Conservation (phyloP, 208 protist genomes). For the Trypanosoma platydactyli region DNA sequence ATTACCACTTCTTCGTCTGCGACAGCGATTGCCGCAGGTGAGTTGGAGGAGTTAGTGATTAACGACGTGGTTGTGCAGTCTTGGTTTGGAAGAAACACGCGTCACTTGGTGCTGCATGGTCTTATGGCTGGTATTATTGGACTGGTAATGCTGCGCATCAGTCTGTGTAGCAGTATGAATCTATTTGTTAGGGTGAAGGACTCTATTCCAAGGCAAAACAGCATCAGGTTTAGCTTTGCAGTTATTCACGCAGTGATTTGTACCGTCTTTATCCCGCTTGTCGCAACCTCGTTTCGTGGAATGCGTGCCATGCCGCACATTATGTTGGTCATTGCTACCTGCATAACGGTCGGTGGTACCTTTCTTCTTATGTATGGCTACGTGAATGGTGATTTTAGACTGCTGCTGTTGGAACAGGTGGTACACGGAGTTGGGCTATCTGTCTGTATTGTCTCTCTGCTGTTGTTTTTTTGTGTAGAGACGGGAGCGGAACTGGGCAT, state of each 20-base stretch:
- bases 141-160: background rate
- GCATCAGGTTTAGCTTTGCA: background rate
- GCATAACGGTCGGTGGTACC: background rate
- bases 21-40: background rate
- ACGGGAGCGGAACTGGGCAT: background rate
- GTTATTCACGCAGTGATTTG: background rate
- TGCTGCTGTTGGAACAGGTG: slow-evolving; percentile 1
- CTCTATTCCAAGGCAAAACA: background rate
- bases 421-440: background rate
- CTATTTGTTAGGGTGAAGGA: background rate
- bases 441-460: background rate
- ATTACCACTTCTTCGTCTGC: too few relatives aligned
- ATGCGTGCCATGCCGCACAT: background rate
- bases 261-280: background rate
- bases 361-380: background rate
- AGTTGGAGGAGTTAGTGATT: background rate
- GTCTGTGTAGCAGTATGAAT: slow-evolving; percentile 2
- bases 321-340: background rate
- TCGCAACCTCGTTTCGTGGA: background rate
- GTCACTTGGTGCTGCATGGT: background rate
- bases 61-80: background rate
- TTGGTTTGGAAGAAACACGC: background rate
- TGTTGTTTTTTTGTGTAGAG: slow-evolving; percentile 1
- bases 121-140: background rate
- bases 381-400: background rate